These are phyloP conservation scores for Musa balbisiana DNA, from an alignment of 202 grass and related monocot species.

Conservation along the genomic window DNA sequence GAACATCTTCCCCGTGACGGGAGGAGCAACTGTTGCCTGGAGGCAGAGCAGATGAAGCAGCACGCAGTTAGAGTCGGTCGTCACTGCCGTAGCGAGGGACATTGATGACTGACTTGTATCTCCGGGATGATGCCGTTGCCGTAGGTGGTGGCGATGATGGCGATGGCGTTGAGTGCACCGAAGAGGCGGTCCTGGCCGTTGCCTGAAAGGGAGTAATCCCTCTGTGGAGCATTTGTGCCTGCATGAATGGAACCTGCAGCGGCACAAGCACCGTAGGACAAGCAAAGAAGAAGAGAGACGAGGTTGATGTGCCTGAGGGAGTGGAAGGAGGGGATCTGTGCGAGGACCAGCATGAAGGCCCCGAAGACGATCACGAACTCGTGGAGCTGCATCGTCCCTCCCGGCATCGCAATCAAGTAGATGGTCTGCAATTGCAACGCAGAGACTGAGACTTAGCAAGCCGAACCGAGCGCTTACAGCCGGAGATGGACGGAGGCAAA, in stretches of 20 bases:
- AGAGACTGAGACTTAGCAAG: neutral
- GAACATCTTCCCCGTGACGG: slow-evolving; percentile 94
- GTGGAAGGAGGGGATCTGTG: slow-evolving; percentile 87
- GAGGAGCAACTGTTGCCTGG: slow-evolving; percentile 67
- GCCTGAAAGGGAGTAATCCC: neutral
- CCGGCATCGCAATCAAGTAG: slow-evolving; percentile 54
- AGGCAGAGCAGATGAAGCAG: neutral
- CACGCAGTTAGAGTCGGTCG: neutral
- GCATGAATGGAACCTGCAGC: slow-evolving; percentile 74
- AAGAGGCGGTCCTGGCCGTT: slow-evolving; percentile 34
- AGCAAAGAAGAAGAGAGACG: slow-evolving; percentile 56
- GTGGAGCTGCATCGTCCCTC: slow-evolving; percentile 66
- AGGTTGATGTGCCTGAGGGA: slow-evolving; percentile 80
- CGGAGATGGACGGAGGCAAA: too few species aligned
- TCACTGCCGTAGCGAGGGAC: neutral
- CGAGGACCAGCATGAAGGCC: slow-evolving; percentile 47
- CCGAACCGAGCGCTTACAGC: too few species aligned
- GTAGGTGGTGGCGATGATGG: slow-evolving; percentile 83
- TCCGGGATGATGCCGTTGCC: slow-evolving; percentile 88
- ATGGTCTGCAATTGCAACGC: slow-evolving; percentile 38
- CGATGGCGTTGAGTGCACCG: slow-evolving; percentile 69
- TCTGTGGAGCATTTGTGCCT: slow-evolving; percentile 39
- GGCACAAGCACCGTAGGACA: slow-evolving; percentile 64
- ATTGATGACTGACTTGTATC: slow-evolving; percentile 45
- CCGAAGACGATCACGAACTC: slow-evolving; percentile 82